Base-by-base conservation (phyloP, 139 green algal species). In the Asterochloris sp. region DNA sequence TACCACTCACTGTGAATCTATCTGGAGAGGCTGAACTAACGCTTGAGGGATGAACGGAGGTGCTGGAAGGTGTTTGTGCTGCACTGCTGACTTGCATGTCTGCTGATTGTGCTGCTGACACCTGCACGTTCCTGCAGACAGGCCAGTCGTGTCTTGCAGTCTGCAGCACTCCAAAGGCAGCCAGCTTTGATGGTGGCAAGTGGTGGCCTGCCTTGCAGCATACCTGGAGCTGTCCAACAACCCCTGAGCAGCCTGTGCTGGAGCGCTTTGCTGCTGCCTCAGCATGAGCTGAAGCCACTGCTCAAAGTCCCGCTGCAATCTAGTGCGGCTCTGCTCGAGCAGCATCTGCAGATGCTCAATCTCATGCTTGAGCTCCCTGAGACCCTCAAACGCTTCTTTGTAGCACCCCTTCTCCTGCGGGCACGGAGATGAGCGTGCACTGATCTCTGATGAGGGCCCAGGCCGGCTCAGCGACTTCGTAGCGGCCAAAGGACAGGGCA, bases 331-430 rank as follows among this genome's bases (percentile, higher is more conserved):
- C 54, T 95, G 90, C 80, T 97, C 90, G 77, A 98, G 86, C 80
- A 96, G 83, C 84, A 89, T 83, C 82, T 97, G 92, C 77, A 98
- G 81, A 78, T 93, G 89, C 84, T 97, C 94, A 73, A 98, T 96
- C 83, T 97, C 94, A 13, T 86, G 83, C 90, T 98, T 98, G 11
- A 93, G 84, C 14, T 90, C 87, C 0, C 91, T 83, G 82, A 98
- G 90, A 84, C 89, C 69, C 26, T 87, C 83, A 83, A 97, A 96
- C 0, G 86, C 84, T 23, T 89, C 87, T 79, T 93, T 94, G 89
- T 97, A 97, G 74, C 80, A 80, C 0, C 63, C 66, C 77, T 94
- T 96, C 83, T 95, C 91, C 91, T 96, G 88, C 60, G 79, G 11
- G 14, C 14, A 15, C 29, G 47, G 2, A 19, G 21, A 60, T 24